phyloP scores from a whole-genome alignment of 768 basidiomycete genomes.

The Podaxis carcinomalis region DNA sequence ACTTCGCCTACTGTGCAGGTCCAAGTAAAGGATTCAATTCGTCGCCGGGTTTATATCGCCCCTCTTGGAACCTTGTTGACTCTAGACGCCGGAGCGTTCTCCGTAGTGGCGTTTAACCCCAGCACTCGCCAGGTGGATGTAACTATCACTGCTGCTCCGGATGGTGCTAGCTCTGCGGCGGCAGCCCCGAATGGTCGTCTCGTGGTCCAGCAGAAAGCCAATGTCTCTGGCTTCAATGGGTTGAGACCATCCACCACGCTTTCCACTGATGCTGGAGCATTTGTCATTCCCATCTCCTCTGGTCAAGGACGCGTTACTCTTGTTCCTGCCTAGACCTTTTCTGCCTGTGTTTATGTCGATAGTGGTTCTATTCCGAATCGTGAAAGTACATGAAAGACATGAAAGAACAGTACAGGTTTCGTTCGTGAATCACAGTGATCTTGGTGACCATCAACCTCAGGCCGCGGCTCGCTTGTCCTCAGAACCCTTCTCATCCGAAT shows the following conservation, averaged over 20 bases:
- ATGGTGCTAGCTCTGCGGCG: conserved; percentile 36
- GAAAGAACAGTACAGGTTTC: neutral
- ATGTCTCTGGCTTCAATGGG: conserved; percentile 30
- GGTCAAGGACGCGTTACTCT: conserved; percentile 36
- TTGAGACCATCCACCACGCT: conserved; percentile 36
- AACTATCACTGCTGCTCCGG: conserved; percentile 35
- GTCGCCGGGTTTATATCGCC: conserved; percentile 49
- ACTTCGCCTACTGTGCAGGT: conserved; percentile 39
- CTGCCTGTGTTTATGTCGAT: neutral
- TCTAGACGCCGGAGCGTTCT: conserved; percentile 51
- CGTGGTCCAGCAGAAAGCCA: conserved; percentile 39
- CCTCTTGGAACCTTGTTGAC: conserved; percentile 41
- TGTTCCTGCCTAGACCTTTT: conserved; percentile 4
- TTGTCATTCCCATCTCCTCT: conserved; percentile 36
- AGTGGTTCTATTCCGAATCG: neutral
- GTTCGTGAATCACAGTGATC: neutral
- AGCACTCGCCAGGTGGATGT: conserved; percentile 31
- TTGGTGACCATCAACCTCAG: neutral
- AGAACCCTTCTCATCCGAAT: conserved; percentile 13
- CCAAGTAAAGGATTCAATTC: conserved; percentile 40
- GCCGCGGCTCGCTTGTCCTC: conserved; percentile 10
- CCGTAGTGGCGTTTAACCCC: conserved; percentile 36
- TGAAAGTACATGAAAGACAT: neutral
- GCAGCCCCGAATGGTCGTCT: conserved; percentile 42
- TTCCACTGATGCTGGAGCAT: conserved; percentile 41